Percentiles rank a stretch among this genome's conserved stretches.
Evolutionary conservation across 768 basidiomycete species (phyloP).

Genomic region (Lactifluus echinatus): DNA sequence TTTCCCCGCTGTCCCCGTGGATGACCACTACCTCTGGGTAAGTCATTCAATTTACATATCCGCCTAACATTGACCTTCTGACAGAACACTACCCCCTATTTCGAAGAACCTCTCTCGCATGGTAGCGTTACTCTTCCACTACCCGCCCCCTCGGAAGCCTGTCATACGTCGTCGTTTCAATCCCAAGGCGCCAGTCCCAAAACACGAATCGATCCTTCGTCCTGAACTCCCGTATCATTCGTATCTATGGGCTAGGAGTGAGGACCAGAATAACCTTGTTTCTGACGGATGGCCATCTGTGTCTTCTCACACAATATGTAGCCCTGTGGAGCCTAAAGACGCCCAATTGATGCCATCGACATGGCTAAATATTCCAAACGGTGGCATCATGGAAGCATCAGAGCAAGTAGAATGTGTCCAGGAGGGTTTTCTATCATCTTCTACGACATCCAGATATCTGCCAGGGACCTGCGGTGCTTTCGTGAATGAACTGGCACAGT

Average conservation of each 20-base stretch:
- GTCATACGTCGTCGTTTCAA: not conserved
- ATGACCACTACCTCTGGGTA: not conserved
- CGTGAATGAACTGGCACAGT: not conserved
- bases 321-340: not conserved
- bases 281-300: not conserved
- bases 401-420: not conserved
- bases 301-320: not conserved
- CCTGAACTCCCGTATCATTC: not conserved
- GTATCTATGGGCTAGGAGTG: not conserved
- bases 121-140: not conserved
- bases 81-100: not conserved
- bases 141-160: not conserved
- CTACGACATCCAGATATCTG: not conserved
- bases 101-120: conserved; percentile 11
- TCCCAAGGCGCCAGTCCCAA: no score
- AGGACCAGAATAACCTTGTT: not conserved
- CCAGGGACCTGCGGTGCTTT: not conserved
- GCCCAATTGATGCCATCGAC: not conserved
- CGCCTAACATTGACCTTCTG: conserved; percentile 1
- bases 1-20: not conserved
- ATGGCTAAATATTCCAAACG: not conserved
- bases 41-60: not conserved
- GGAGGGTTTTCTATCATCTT: not conserved
- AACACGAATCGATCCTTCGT: not conserved
- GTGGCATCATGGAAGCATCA: not conserved